Evolutionary conservation across 306 rosid species (phyloP), one percentile per base, ranked within the genome.

Genomic region (Albizia julibrissin): DNA sequence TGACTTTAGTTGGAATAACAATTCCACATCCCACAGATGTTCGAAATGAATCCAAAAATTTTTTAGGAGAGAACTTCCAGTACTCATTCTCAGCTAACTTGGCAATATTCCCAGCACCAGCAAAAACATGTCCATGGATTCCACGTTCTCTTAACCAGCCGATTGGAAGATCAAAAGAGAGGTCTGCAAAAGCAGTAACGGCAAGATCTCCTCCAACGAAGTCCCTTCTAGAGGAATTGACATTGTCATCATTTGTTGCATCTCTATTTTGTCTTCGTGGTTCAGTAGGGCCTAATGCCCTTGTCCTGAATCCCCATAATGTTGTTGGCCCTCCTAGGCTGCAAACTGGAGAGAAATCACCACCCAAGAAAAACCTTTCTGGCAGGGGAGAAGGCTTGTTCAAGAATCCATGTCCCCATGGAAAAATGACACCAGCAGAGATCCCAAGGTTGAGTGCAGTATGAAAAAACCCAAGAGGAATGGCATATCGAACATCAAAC

Each of bases 291-390:
- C 98, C 95, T 80, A 89, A 82, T 73, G 95, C 93, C 82, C 97
- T 93, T 34, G 97, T 88, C 87, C 81, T 90, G 79, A 94, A 94
- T 80, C 98, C 98, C 92, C 91, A 91, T 64, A 94, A 87, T 61
- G 97, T 88, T 52, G 91, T 72, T 78, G 95, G 97, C 65, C 98
- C 97, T 77, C 94, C 97, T 26, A 90, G 33, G 78, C 91, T 82
- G 87, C 94, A 94, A 86, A 94, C 91, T 80, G 98, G 97, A 87
- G 97, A 93, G 89, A 92, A 89, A 76, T 94, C 97, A 79, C 97
- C 97, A 79, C 98, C 97, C 87, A 94, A 83, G 89, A 89, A 94
- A 84, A 94, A 94, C 77, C 94, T 89, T 71, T 91, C 97, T 10
- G 97, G 97, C 72, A 94, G 87, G 26, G 98, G 92, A 26, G 97